A percentile compares a stretch with the other conserved stretches of the same genome.
phyloP scores from a whole-genome alignment of 2,329 filamentous ascomycete genomes.

The Pseudogymnoascus destructans region DNA sequence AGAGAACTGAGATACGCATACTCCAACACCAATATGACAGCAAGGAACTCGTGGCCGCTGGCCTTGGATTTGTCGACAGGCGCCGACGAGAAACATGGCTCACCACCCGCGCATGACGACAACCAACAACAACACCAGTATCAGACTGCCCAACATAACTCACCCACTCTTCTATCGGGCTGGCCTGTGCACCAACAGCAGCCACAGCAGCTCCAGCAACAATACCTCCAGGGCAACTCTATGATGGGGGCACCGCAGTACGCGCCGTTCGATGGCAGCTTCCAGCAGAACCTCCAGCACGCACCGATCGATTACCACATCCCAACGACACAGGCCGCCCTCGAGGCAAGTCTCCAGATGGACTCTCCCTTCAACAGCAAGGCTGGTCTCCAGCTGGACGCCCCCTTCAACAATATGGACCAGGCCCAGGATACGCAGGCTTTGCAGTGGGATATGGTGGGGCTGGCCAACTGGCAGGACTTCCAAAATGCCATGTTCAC shows the following conservation, averaged over 20 bases:
- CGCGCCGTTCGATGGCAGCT: constrained; percentile 21
- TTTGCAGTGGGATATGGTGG: constrained; percentile 47
- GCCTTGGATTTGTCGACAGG: constrained; percentile 25
- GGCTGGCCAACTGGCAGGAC: constrained; percentile 67
- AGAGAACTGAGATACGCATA: constrained; percentile 40
- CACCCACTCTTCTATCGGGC: constrained; percentile 40
- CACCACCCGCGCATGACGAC: constrained; percentile 31
- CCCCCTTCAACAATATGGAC: constrained; percentile 45
- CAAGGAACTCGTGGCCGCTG: constrained; percentile 26
- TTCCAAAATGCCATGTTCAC: constrained; percentile 56
- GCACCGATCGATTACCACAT: constrained; percentile 28
- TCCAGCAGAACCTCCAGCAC: constrained; percentile 24
- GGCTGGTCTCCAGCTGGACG: constrained; percentile 38
- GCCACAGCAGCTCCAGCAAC: constrained; percentile 22
- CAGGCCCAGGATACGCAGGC: constrained; percentile 39
- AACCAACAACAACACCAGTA: constrained; percentile 27
- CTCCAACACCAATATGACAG: constrained; percentile 32
- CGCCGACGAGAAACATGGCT: constrained; percentile 23
- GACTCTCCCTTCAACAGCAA: constrained; percentile 49
- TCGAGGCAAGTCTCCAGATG: constrained; percentile 46
- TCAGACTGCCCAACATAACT: constrained; percentile 34
- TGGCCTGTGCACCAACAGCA: constrained; percentile 39
- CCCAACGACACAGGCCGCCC: constrained; percentile 45
- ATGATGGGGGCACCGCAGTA: constrained; percentile 26
- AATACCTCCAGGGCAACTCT: constrained; percentile 25